Conservation (phyloP, 352 stramenopile genomes). For the Pythium grandisporangium region DNA sequence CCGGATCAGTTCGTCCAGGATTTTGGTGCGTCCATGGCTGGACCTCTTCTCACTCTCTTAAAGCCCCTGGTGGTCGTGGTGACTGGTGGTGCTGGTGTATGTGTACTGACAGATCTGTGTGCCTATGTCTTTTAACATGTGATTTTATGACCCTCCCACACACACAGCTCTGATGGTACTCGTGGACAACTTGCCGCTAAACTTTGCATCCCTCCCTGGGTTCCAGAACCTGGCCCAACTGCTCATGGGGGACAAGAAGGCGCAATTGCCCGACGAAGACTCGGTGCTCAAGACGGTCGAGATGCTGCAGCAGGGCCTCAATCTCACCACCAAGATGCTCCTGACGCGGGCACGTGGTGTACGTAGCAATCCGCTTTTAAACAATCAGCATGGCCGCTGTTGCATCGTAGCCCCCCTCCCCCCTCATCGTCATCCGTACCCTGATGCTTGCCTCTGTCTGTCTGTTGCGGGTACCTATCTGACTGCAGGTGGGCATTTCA, state of each 20-base stretch:
- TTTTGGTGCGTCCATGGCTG: conserved; percentile 39
- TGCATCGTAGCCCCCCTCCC: too few species aligned
- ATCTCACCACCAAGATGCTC: conserved; percentile 64
- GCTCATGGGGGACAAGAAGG: conserved; percentile 60
- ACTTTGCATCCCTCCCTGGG: conserved; percentile 43
- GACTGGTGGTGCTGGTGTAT: neutral
- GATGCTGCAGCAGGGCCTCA: conserved; percentile 58
- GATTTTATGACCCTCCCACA: too few species aligned
- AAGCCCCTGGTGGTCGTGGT: neutral
- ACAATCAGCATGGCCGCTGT: neutral
- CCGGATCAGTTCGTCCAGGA: conserved; percentile 65
- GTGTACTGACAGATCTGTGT: neutral
- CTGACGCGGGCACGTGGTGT: conserved; percentile 44
- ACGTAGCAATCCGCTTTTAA: neutral
- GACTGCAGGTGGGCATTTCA: conserved; percentile 38
- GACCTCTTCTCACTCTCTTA: conserved; percentile 1
- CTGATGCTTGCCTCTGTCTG: too few species aligned
- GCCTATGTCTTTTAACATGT: neutral
- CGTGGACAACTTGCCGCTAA: conserved; percentile 62
- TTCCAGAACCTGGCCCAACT: conserved; percentile 66
- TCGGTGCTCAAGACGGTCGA: conserved; percentile 48
- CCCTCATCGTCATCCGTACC: too few species aligned
- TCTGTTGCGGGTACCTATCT: neutral
- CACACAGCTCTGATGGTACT: conserved; percentile 51
- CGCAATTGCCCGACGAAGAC: conserved; percentile 44